A percentile compares a stretch with the other conserved stretches of the same genome.
These are phyloP conservation scores for Macrophomina tecta DNA, from an alignment of 2,329 filamentous ascomycete genomes.

Conservation along the genomic window DNA sequence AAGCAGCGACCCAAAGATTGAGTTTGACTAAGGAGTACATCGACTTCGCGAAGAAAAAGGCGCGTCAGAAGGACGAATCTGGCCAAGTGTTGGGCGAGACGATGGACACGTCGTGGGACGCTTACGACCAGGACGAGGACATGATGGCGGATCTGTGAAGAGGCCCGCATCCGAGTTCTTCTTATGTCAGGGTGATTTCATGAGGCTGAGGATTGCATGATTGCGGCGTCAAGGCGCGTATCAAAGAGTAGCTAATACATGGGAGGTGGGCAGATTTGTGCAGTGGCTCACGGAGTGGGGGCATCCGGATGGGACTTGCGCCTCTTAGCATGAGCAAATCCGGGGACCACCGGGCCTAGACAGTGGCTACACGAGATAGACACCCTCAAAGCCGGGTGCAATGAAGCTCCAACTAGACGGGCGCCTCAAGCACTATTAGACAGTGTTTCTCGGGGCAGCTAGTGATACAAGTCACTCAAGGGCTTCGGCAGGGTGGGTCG, in stretches of 20 bases:
- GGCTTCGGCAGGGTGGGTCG: conserved; percentile 1
- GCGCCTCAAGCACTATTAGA: background rate
- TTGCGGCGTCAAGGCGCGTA: conserved; percentile 15
- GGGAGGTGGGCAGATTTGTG: background rate
- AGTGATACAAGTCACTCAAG: background rate
- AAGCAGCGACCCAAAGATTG: conserved; percentile 61
- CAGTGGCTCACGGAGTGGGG: conserved; percentile 10
- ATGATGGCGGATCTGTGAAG: conserved; percentile 47
- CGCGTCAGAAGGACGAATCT: conserved; percentile 49
- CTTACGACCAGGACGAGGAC: conserved; percentile 45
- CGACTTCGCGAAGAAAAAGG: conserved; percentile 56
- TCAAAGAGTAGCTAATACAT: conserved; percentile 14
- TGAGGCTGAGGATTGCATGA: conserved; percentile 13
- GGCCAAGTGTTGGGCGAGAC: conserved; percentile 39
- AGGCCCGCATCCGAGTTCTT: conserved; percentile 2
- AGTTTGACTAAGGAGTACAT: conserved; percentile 66
- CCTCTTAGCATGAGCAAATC: background rate
- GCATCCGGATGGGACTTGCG: conserved; percentile 2
- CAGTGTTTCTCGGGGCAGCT: background rate
- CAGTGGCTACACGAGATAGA: conserved; percentile 13
- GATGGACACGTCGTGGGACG: conserved; percentile 47
- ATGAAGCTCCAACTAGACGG: background rate
- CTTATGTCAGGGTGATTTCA: conserved; percentile 13
- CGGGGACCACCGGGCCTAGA: conserved; percentile 3
- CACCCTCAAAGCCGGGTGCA: background rate